A percentile compares a stretch with the other conserved stretches of the same genome.
Evolutionary conservation across 768 basidiomycete genomes (phyloP).

Genomic region (Tubosaeta sp.): DNA sequence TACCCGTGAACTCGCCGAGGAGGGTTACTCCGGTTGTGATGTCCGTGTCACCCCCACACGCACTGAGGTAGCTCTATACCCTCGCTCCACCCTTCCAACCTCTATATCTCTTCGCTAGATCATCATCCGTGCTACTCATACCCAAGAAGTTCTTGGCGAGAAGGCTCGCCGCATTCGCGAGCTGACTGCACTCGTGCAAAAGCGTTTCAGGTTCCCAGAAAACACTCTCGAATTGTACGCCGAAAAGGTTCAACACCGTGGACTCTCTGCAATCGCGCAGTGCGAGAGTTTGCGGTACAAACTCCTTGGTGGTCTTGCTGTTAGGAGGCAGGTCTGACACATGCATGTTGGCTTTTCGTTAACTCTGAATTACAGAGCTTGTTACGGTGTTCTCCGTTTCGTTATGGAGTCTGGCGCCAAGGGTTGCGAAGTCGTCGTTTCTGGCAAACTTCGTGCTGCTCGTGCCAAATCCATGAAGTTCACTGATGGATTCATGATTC

Average conservation of each 20-base stretch:
- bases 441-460: constrained; percentile 98
- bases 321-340: constrained; percentile 72
- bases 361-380: constrained; percentile 54
- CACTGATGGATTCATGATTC: constrained; percentile 99
- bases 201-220: constrained; percentile 99
- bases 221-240: constrained; percentile 98
- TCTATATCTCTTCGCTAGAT: constrained; percentile 48
- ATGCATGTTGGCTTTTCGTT: not conserved
- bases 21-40: constrained; percentile 99
- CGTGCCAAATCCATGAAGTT: constrained; percentile 99
- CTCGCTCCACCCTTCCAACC: not conserved
- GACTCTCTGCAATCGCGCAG: constrained; percentile 96
- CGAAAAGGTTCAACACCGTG: constrained; percentile 98
- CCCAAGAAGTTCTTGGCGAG: constrained; percentile 97
- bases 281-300: constrained; percentile 99
- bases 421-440: constrained; percentile 99
- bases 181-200: constrained; percentile 96
- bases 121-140: constrained; percentile 99
- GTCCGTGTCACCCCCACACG: constrained; percentile 99
- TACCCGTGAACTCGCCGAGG: constrained; percentile 94
- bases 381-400: constrained; percentile 99
- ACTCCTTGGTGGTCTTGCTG: constrained; percentile 97
- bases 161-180: constrained; percentile 99
- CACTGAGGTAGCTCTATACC: constrained; percentile 65
- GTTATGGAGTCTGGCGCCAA: constrained; percentile 99